Conservation (phyloP, 352 stramenopile species). For the Globisporangium canariense region DNA sequence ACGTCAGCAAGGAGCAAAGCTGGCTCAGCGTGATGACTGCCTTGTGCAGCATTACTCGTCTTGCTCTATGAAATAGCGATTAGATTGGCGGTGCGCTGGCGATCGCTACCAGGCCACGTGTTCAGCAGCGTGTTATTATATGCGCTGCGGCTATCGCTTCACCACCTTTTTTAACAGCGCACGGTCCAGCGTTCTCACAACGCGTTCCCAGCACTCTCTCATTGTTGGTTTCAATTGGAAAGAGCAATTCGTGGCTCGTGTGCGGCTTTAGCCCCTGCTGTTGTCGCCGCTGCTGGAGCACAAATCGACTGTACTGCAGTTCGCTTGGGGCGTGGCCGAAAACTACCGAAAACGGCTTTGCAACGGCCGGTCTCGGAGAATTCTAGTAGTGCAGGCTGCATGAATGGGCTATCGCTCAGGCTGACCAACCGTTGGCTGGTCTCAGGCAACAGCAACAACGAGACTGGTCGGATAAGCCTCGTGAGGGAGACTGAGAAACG, state of each 20-base stretch:
- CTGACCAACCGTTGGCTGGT: background rate
- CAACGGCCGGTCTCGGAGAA: background rate
- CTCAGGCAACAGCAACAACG: background rate
- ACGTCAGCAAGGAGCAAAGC: background rate
- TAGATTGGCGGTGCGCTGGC: too few species aligned
- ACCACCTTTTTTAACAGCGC: background rate
- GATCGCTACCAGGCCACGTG: too few species aligned
- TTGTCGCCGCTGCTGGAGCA: background rate
- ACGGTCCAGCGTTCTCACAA: background rate
- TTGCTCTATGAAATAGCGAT: too few species aligned
- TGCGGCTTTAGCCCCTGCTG: too few species aligned
- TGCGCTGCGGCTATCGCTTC: background rate
- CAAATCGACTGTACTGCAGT: background rate
- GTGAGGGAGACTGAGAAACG: background rate
- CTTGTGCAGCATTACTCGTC: too few species aligned
- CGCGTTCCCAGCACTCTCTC: too few species aligned
- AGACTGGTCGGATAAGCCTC: conserved; percentile 1
- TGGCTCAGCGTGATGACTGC: too few species aligned
- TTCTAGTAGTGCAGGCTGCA: background rate
- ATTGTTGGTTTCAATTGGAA: background rate
- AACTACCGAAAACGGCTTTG: background rate
- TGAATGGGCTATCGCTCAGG: too few species aligned
- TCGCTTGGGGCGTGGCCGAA: background rate
- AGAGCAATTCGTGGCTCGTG: background rate
- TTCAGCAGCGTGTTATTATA: background rate